Base-by-base conservation (phyloP, 441 rosid genomes). In the Adansonia gregorii region DNA sequence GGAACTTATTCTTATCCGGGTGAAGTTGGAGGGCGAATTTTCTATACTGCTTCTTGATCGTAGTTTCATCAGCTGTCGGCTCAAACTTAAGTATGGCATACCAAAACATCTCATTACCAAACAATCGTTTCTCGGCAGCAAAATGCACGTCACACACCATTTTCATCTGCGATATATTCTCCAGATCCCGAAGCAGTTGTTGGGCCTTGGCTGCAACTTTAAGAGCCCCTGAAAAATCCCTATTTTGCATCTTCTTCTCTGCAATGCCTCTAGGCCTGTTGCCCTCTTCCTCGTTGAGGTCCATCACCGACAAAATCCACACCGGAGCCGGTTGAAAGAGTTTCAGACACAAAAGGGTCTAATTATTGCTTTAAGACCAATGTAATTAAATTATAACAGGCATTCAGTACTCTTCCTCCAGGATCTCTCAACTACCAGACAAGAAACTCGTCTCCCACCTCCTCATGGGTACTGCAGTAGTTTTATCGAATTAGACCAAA, bases 231-330 rank as follows among this genome's bases (percentile, higher is more conserved):
- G 60, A 15, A 87, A 91, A 95, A 60, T 94, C 85, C 83, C 80
- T 78, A 49, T 74, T 87, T 63, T 79, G 84, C 98, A 95, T 87
- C 86, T 76, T 88, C 45, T 63, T 82, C 86, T 88, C 93, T 8
- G 97, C 99, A 46, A 91, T 46, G 10, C 15, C 88, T 82, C 83
- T 94, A 78, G 95, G 97, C 80, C 95, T 85, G 70, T 91, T 46
- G 74, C 98, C 99, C 92, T 94, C 99, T 73, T 92, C 98, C 83
- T 88, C 91, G 82, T 95, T 92, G 84, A 91, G 85, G 56, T 95
- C 97, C 99, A 94, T 95, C 15, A 4, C 58, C 12, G 7, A 43
- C 9, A 67, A 45, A 56, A 67, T 52, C 17, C 51, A 41, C 19
- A 45, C 59, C 2, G 67, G 43, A 41, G 41, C 19, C 8, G 10